Percentiles rank a stretch among this genome's conserved stretches.
phyloP scores from a whole-genome alignment of 2,329 filamentous ascomycete species.

The Juglanconis oblonga region DNA sequence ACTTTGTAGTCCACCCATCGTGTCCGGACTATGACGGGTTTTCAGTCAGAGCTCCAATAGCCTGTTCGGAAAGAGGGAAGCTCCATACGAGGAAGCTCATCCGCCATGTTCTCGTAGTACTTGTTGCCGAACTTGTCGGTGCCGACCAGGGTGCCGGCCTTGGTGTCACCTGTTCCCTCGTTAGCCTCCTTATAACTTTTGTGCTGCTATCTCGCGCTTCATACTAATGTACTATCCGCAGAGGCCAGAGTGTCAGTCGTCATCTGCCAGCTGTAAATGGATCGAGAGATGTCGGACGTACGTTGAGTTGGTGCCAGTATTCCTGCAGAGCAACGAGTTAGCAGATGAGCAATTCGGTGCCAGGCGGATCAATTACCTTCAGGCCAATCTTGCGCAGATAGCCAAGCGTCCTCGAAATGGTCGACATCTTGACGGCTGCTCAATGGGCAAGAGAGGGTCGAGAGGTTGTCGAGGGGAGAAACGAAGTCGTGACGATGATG shows the following conservation, averaged over 20 bases:
- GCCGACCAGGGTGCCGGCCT: constrained; percentile 82
- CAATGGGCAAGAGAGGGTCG: constrained; percentile 28
- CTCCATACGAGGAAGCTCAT: constrained; percentile 83
- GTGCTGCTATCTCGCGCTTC: background rate
- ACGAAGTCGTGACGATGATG: constrained; percentile 20
- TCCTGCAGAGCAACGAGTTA: constrained; percentile 58
- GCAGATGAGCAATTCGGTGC: constrained; percentile 15
- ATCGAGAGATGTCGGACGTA: constrained; percentile 49
- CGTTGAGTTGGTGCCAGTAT: constrained; percentile 88
- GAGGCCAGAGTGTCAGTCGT: constrained; percentile 21
- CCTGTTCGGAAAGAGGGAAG: background rate
- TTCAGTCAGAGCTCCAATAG: background rate
- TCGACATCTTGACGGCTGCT: constrained; percentile 72
- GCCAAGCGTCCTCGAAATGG: constrained; percentile 76
- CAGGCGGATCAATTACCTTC: constrained; percentile 58
- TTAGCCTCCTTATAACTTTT: background rate
- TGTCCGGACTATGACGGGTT: constrained; percentile 66
- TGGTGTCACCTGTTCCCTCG: constrained; percentile 76
- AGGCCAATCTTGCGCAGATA: constrained; percentile 86
- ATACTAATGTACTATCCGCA: constrained; percentile 54
- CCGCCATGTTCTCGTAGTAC: constrained; percentile 91
- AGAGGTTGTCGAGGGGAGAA: constrained; percentile 18
- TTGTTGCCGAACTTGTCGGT: constrained; percentile 94
- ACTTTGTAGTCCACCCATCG: constrained; percentile 97
- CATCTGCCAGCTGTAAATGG: constrained; percentile 9